Conservation (phyloP, 2,329 filamentous ascomycete species). For the Phyllosticta capitalensis region DNA sequence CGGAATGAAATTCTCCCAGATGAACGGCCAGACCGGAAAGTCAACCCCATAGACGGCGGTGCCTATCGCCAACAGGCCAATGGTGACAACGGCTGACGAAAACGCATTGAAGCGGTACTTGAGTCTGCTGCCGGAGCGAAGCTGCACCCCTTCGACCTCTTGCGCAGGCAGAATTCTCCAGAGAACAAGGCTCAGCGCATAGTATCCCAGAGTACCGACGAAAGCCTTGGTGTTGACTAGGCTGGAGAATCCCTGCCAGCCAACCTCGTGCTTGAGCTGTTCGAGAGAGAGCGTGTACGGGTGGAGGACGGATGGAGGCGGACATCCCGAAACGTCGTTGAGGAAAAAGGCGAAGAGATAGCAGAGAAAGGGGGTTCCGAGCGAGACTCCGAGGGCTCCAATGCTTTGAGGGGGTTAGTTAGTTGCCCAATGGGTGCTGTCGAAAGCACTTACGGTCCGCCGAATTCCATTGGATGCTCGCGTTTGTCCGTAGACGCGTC, state of each 20-base stretch:
- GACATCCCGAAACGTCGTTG: conserved; percentile 89
- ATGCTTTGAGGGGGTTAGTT: conserved; percentile 40
- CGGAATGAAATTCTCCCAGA: conserved; percentile 82
- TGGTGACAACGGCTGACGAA: conserved; percentile 61
- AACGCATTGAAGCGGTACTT: conserved; percentile 77
- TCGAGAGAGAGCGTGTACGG: conserved; percentile 63
- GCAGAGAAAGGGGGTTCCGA: conserved; percentile 68
- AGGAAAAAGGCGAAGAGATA: conserved; percentile 77
- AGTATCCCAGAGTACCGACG: conserved; percentile 66
- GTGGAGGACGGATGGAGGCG: conserved; percentile 67
- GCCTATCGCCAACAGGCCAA: conserved; percentile 62
- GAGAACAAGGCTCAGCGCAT: conserved; percentile 63
- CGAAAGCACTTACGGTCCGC: conserved; percentile 9
- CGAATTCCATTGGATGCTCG: conserved; percentile 9
- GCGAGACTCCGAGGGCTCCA: conserved; percentile 67
- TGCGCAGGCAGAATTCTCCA: conserved; percentile 68
- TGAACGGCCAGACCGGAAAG: conserved; percentile 85
- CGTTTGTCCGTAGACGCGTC: conserved; percentile 1
- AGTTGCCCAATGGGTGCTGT: neutral
- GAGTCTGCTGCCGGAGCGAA: conserved; percentile 62
- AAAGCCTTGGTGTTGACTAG: conserved; percentile 62
- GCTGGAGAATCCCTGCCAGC: conserved; percentile 69
- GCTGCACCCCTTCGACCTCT: conserved; percentile 58
- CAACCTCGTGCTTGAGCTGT: conserved; percentile 67
- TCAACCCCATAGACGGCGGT: conserved; percentile 68